Conservation (phyloP, 352 stramenopile genomes). For the Globisporangium paddicum region DNA sequence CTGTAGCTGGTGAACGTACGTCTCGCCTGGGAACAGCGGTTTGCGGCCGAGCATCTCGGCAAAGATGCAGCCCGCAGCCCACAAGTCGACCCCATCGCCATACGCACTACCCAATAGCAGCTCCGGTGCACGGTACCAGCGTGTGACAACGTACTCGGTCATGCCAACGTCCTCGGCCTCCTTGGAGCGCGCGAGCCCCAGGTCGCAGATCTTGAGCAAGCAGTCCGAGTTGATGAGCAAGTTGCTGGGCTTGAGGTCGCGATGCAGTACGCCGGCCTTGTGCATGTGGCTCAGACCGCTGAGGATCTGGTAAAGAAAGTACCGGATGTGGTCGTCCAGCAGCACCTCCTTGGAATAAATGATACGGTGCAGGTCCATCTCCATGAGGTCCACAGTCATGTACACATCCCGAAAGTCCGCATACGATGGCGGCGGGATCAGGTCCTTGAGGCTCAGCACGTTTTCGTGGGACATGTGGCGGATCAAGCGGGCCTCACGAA, state of each 20-base stretch:
- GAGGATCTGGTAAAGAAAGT: slow-evolving; percentile 92
- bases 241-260: slow-evolving; percentile 85
- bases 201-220: slow-evolving; percentile 96
- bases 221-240: slow-evolving; percentile 92
- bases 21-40: slow-evolving; percentile 81
- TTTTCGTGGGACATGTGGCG: slow-evolving; percentile 86
- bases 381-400: slow-evolving; percentile 91
- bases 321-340: slow-evolving; percentile 91
- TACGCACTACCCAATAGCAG: slow-evolving; percentile 83
- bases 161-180: slow-evolving; percentile 88
- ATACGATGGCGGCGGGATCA: slow-evolving; percentile 82
- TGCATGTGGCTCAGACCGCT: slow-evolving; percentile 88
- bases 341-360: slow-evolving; percentile 92
- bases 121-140: slow-evolving; percentile 87
- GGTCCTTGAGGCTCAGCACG: slow-evolving; percentile 76
- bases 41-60: slow-evolving; percentile 86
- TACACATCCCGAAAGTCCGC: slow-evolving; percentile 87
- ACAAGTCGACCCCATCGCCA: slow-evolving; percentile 79
- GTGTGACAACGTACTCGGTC: slow-evolving; percentile 89
- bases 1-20: slow-evolving; percentile 85
- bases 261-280: slow-evolving; percentile 76
- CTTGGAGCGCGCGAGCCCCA: slow-evolving; percentile 90
- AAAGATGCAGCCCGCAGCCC: slow-evolving; percentile 86
- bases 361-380: slow-evolving; percentile 91
- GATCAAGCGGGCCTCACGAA: slow-evolving; percentile 82